Base-by-base conservation (phyloP, 208 protist species). In the Trypanosoma rangeli region DNA sequence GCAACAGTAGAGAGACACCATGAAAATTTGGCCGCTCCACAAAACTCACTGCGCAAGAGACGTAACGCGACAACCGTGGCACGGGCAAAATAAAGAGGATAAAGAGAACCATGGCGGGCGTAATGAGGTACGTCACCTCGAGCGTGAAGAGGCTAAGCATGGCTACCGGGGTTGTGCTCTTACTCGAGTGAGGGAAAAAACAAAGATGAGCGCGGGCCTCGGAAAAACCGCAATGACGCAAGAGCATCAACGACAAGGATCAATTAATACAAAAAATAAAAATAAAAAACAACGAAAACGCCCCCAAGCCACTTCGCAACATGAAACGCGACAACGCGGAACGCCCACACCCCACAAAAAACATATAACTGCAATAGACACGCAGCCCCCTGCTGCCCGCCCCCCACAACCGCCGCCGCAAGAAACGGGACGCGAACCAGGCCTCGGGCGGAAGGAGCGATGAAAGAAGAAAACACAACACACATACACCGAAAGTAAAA, bases 101-200 rank as follows among this genome's bases (percentile, higher is more conserved):
- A 24, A 89, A 86, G 0, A 86, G 37, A 10, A 67, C 56, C 16
- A 86, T 39, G 24, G 80, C 74, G 35, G 84, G 84, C 26, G 84
- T 53, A 75, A 89, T 84, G 28, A 89, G 37, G 42, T 75, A 67
- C 58, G 86, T 78, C n/a, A 89, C 70, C 46, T 89, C 84, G 4
- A 89, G 64, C 9, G 73, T 24, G 15, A 82, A 37, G 65, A 73
- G 55, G 49, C 71, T 84, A 31, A 75, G 56, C 80, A 89, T 86
- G 50, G 53, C 73, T 46, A 16, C 15, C 8, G 42, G 1, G 3
- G 42, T 20, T 5, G 1, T 46, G 13, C 12, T 42, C 33, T 26
- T 42, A 67, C 46, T 50, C 1, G 50, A 46, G 59, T 57, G 49
- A 62, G 63, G 42, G 59, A 69, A 59, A 24, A 61, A 69, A 37